These are phyloP conservation scores for Mesotaenium endlicherianum DNA, from an alignment of 139 green algal species.

Conservation along the genomic window DNA sequence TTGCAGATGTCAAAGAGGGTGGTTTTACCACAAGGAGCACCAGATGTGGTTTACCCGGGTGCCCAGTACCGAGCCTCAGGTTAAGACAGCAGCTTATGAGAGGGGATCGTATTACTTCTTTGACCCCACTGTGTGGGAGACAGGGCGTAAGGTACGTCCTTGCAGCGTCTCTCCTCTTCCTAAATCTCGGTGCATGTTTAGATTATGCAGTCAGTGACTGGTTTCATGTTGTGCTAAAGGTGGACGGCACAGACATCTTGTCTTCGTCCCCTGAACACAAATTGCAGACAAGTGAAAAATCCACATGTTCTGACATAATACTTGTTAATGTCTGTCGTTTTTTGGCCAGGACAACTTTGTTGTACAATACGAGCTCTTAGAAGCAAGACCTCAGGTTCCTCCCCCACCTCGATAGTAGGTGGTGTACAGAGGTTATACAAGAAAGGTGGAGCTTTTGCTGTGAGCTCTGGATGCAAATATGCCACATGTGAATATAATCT, in stretches of 20 bases:
- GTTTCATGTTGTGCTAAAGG: not conserved
- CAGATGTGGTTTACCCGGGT: slow-evolving; percentile 83
- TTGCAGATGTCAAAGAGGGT: slow-evolving; percentile 66
- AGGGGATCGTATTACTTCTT: slow-evolving; percentile 91
- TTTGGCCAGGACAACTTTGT: slow-evolving; percentile 49
- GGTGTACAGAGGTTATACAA: too few relatives aligned
- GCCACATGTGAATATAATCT: too few relatives aligned
- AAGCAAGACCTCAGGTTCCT: slow-evolving; percentile 35
- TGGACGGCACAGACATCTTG: not conserved
- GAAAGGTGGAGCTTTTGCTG: too few relatives aligned
- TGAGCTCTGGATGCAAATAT: too few relatives aligned
- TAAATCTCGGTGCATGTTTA: not conserved
- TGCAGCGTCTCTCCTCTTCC: not conserved
- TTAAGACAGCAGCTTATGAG: slow-evolving; percentile 81
- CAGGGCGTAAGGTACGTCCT: slow-evolving; percentile 63
- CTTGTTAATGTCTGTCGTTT: slow-evolving; percentile 19
- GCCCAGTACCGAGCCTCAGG: slow-evolving; percentile 70
- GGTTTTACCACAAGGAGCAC: slow-evolving; percentile 81
- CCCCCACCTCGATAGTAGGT: not conserved
- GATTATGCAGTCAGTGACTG: slow-evolving; percentile 14
- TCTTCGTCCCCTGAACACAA: not conserved
- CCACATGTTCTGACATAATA: not conserved
- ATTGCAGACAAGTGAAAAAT: not conserved
- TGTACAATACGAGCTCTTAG: slow-evolving; percentile 47
- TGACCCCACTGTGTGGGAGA: slow-evolving; percentile 82